Evolutionary conservation across 2,329 filamentous ascomycete genomes (phyloP), one percentile per base, ranked within the genome.

Genomic region (Thielaviopsis musarum): DNA sequence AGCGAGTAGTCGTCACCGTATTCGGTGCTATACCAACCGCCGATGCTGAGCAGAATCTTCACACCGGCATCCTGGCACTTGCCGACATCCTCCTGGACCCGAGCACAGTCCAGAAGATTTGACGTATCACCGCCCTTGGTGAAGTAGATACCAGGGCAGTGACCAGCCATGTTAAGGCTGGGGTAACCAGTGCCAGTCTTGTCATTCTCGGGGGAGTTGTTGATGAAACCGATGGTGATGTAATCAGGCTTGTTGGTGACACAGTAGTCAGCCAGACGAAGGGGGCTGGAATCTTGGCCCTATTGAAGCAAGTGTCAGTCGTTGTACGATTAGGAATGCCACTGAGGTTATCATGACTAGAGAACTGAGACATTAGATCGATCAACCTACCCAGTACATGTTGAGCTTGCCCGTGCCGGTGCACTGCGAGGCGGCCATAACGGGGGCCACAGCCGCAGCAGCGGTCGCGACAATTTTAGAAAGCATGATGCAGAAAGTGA

Each of bases 11-110:
- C 67, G 5, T 59, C 54, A 21, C 65, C 63, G 49, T 65, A 68
- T 2, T n/a, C 5, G 3, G 54, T 1, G 52, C 58, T 62, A 13
- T 61, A 55, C 59, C 55, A 58, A 12, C 59, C 59, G 24, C 73
- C 73, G 30, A 75, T 70, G 64, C 71, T 70, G 19, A 76, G 65
- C 41, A 75, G 65, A 45, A 76, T 65, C 67, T 75, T 75, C 62
- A 74, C 70, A 59, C 72, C 72, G 56, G 66, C 68, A 24, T 63
- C 54, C 65, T 74, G 70, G 66, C 74, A 76, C 64, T 71, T 70
- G 26, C 68, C 64, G 58, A 75, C 73, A 58, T 74, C 72, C 34
- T 67, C 58, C 63, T 71, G 68, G 49, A 76, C 69, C 6, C 58
- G 59, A 5, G 65, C 55, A 62, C 73, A 76, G 58, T 70, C 64